Evolutionary conservation across 352 stramenopile species (phyloP).

Genomic region (Phytophthora cajani): DNA sequence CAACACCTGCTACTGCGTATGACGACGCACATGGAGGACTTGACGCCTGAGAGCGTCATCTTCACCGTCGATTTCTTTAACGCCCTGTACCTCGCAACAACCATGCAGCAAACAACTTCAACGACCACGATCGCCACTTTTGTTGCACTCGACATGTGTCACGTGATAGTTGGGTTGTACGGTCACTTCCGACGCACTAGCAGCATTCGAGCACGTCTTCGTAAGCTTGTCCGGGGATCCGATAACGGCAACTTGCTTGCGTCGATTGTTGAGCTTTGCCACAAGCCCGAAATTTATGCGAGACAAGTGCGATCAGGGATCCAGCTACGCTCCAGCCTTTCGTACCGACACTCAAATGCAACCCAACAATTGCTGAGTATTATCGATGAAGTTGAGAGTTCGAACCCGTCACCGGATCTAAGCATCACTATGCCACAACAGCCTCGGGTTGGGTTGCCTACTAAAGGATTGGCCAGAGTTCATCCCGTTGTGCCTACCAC

Average conservation of each 20-base stretch:
- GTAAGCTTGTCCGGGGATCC: background rate
- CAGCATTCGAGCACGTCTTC: background rate
- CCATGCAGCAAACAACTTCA: slow-evolving; percentile 16
- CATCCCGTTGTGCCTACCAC: background rate
- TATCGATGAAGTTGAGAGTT: background rate
- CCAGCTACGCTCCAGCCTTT: background rate
- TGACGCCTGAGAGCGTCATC: slow-evolving; percentile 19
- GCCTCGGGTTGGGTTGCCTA: no score
- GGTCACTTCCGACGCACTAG: background rate
- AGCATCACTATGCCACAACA: no score
- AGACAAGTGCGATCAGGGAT: background rate
- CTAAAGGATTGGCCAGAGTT: background rate
- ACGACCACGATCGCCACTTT: slow-evolving; percentile 4
- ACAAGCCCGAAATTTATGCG: background rate
- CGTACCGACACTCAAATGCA: slow-evolving; percentile 4
- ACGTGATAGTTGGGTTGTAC: slow-evolving; percentile 5
- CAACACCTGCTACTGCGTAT: slow-evolving; percentile 5
- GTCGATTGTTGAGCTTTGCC: slow-evolving; percentile 3
- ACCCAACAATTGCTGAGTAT: background rate
- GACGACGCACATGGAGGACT: slow-evolving; percentile 21
- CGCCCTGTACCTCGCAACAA: slow-evolving; percentile 17
- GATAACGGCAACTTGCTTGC: background rate
- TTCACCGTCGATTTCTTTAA: slow-evolving; percentile 27
- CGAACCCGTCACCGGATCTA: no score
- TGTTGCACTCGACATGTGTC: slow-evolving; percentile 8